Conservation (phyloP, 305 asterid genomes). For the Solanum aculeatissimum region DNA sequence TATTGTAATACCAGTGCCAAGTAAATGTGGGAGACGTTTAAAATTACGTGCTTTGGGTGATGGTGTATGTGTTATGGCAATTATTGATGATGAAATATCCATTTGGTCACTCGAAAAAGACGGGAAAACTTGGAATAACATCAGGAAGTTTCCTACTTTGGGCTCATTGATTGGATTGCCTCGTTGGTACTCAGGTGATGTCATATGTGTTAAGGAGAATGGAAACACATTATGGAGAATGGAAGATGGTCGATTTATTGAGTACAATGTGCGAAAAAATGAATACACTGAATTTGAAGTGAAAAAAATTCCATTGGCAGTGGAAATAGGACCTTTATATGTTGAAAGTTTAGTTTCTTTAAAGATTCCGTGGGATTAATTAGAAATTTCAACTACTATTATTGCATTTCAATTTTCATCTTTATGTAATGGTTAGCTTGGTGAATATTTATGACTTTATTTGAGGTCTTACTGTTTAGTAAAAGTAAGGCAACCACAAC, state of each 20-base stretch:
- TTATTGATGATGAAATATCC: neutral
- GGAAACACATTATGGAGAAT: neutral
- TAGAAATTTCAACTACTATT: neutral
- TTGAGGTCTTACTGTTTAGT: neutral
- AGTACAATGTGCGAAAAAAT: neutral
- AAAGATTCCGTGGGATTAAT: neutral
- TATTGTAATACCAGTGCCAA: neutral
- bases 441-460: too few relatives aligned
- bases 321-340: neutral
- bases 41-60: neutral
- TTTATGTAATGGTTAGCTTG: too few relatives aligned
- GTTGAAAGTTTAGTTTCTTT: neutral
- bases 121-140: neutral
- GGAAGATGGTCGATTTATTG: neutral
- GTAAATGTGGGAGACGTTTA: neutral
- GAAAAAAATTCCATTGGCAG: neutral
- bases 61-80: neutral
- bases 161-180: neutral
- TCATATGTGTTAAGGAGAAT: neutral
- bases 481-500: neutral
- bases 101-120: neutral
- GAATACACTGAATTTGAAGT: neutral
- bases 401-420: too few relatives aligned
- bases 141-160: neutral
- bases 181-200: neutral